phyloP scores from a whole-genome alignment of 768 basidiomycete species.

The Cystobasidium onofrii region DNA sequence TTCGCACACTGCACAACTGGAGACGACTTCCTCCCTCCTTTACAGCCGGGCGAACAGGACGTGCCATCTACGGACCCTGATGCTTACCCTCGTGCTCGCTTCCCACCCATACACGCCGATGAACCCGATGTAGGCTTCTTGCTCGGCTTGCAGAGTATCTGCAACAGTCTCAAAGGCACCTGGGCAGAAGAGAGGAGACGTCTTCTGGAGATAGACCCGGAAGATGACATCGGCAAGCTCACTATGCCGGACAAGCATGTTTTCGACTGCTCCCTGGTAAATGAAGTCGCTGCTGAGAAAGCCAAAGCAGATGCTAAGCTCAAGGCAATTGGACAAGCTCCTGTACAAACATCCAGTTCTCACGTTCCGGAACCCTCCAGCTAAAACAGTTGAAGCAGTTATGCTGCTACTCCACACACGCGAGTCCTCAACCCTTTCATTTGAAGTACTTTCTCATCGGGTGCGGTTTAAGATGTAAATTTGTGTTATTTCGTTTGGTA shows the following conservation, averaged over 20 bases:
- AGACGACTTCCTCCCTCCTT: slow-evolving; percentile 60
- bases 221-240: slow-evolving; percentile 28
- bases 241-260: slow-evolving; percentile 30
- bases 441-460: background rate
- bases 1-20: slow-evolving; percentile 98
- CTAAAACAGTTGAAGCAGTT: too few species aligned
- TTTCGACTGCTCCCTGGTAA: slow-evolving; percentile 28
- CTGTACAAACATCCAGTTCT: background rate
- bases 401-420: too few species aligned
- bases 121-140: slow-evolving; percentile 90
- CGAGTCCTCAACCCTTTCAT: too few species aligned
- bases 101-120: slow-evolving; percentile 82
- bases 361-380: background rate
- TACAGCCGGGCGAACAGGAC: slow-evolving; percentile 47
- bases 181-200: slow-evolving; percentile 77
- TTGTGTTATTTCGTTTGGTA: background rate
- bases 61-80: slow-evolving; percentile 50
- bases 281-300: slow-evolving; percentile 20
- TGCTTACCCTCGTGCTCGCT: slow-evolving; percentile 85
- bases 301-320: background rate
- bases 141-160: slow-evolving; percentile 75
- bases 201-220: slow-evolving; percentile 44
- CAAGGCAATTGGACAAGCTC: background rate
- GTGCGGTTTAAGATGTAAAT: background rate
- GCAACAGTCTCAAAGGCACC: slow-evolving; percentile 66